Evolutionary conservation across 768 basidiomycete genomes (phyloP).

Genomic region (Coprinopsis strossmayeri): DNA sequence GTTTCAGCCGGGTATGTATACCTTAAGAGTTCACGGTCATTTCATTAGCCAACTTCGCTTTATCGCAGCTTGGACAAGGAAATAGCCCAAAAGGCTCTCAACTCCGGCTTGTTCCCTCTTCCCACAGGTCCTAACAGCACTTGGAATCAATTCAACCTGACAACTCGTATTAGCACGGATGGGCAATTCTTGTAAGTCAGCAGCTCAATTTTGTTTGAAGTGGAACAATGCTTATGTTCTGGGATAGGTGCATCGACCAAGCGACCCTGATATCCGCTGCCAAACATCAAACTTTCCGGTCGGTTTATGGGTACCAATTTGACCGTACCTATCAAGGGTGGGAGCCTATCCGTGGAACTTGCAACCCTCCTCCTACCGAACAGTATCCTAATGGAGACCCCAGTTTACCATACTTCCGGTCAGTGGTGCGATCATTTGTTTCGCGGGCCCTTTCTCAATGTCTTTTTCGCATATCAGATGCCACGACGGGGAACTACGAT

Average conservation of each 20-base stretch:
- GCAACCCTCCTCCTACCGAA: constrained; percentile 34
- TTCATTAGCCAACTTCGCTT: too few relatives aligned
- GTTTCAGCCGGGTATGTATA: constrained; percentile 16
- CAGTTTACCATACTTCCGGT: constrained; percentile 40
- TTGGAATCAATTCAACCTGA: constrained; percentile 40
- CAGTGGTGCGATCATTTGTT: constrained; percentile 10
- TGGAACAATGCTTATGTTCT: neutral
- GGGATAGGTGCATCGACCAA: constrained; percentile 34
- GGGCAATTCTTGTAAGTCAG: constrained; percentile 32
- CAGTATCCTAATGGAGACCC: constrained; percentile 41
- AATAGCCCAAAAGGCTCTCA: constrained; percentile 11
- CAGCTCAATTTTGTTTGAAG: neutral
- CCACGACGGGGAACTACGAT: constrained; percentile 26
- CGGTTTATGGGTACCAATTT: constrained; percentile 40
- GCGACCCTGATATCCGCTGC: constrained; percentile 39
- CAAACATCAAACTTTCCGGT: constrained; percentile 33
- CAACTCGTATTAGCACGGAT: constrained; percentile 36
- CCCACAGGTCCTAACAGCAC: constrained; percentile 29
- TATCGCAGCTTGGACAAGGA: constrained; percentile 11
- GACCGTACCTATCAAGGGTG: constrained; percentile 40
- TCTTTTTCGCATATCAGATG: too few relatives aligned
- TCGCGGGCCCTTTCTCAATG: too few relatives aligned
- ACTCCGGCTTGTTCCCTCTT: constrained; percentile 32
- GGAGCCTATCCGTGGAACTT: constrained; percentile 36
- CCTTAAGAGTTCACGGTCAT: constrained; percentile 8